Evolutionary conservation across 306 rosid species (phyloP).

Genomic region (peach (Prunus persica)): DNA sequence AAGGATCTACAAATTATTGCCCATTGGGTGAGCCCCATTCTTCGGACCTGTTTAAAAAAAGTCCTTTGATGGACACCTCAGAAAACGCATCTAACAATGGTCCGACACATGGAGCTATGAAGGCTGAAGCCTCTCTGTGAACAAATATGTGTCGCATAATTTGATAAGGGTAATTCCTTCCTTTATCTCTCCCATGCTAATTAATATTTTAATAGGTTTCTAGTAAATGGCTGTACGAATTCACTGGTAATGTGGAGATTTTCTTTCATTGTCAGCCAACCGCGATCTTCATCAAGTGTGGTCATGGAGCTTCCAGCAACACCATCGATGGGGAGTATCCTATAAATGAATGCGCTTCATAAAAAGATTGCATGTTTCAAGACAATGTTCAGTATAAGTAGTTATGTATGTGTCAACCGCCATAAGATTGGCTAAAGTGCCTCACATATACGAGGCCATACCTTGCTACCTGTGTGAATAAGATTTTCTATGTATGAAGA

Average conservation of each 20-base stretch:
- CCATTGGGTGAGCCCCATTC: conserved; percentile 32
- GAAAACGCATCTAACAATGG: conserved; percentile 51
- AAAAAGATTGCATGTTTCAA: neutral
- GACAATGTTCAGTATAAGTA: neutral
- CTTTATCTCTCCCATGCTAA: conserved; percentile 34
- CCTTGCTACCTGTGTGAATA: neutral
- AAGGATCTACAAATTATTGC: conserved; percentile 36
- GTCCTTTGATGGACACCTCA: conserved; percentile 49
- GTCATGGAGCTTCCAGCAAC: conserved; percentile 2
- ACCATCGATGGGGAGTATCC: conserved; percentile 6
- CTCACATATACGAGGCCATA: neutral
- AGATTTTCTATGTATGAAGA: neutral
- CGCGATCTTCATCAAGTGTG: conserved; percentile 35
- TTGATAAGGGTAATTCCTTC: conserved; percentile 58
- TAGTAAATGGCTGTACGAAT: conserved; percentile 27
- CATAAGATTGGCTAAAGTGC: neutral
- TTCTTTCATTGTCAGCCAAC: conserved; percentile 50
- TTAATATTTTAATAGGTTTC: conserved; percentile 11
- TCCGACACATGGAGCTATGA: conserved; percentile 37
- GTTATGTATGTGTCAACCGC: neutral
- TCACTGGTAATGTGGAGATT: conserved; percentile 44
- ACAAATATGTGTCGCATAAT: conserved; percentile 14
- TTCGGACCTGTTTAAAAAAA: conserved; percentile 35
- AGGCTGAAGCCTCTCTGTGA: conserved; percentile 63
- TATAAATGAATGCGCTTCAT: neutral